phyloP scores from a whole-genome alignment of 108 stramenopile genomes.

The Skeletonema grethae region DNA sequence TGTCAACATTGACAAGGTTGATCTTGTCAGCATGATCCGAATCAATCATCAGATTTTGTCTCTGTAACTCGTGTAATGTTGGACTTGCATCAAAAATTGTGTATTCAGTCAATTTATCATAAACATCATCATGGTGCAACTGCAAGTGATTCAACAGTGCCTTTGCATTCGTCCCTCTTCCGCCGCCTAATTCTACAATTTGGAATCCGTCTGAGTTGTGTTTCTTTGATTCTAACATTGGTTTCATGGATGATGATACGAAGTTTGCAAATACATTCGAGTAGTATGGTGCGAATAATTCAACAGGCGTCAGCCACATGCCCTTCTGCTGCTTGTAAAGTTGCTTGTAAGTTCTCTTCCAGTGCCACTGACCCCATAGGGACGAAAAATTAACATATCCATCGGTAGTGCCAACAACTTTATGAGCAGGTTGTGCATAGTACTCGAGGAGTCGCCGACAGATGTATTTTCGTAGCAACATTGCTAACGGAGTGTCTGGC shows the following conservation, averaged over 20 bases:
- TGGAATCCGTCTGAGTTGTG: constrained; percentile 37
- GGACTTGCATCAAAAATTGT: constrained; percentile 82
- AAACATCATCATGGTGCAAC: constrained; percentile 49
- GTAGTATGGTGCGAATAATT: constrained; percentile 77
- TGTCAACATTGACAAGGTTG: constrained; percentile 57
- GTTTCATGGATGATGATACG: constrained; percentile 40
- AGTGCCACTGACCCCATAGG: constrained; percentile 78
- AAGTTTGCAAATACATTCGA: constrained; percentile 77
- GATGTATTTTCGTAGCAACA: constrained; percentile 24
- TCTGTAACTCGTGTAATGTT: constrained; percentile 69
- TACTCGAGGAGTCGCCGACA: constrained; percentile 43
- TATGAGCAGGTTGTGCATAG: constrained; percentile 46
- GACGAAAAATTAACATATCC: constrained; percentile 48
- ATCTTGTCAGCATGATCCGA: constrained; percentile 61
- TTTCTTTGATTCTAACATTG: constrained; percentile 4
- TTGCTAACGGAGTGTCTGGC: not conserved
- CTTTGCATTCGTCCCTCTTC: constrained; percentile 83
- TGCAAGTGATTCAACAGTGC: constrained; percentile 62
- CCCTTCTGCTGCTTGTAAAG: constrained; percentile 71
- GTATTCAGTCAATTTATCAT: constrained; percentile 58
- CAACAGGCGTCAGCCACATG: constrained; percentile 88
- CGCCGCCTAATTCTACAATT: constrained; percentile 83
- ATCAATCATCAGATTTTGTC: constrained; percentile 26
- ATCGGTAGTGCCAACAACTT: constrained; percentile 41
- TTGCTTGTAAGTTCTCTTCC: constrained; percentile 54